A percentile compares a stretch with the other conserved stretches of the same genome.
Conservation (phyloP, 768 basidiomycete species). For the Rhodocollybia butyracea region DNA sequence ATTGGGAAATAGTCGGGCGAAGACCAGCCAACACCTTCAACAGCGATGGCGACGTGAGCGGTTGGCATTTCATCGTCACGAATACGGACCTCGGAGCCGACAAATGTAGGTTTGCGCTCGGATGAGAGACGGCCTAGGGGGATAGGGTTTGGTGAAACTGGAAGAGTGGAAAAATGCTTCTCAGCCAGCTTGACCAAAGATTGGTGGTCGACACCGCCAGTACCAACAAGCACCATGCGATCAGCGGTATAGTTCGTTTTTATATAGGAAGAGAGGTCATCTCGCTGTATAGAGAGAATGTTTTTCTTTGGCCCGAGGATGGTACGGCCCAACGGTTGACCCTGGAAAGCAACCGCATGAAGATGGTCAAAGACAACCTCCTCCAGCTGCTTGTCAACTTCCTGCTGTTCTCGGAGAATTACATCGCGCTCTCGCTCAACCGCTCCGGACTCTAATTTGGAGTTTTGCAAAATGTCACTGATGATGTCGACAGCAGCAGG, state of each 20-base stretch:
- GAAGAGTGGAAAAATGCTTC: constrained; percentile 87
- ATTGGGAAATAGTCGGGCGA: constrained; percentile 99
- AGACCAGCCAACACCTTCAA: constrained; percentile 97
- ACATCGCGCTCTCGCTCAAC: constrained; percentile 97
- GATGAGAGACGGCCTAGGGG: constrained; percentile 73
- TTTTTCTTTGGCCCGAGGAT: constrained; percentile 96
- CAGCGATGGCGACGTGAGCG: constrained; percentile 92
- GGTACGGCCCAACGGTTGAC: constrained; percentile 96
- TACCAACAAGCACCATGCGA: constrained; percentile 97
- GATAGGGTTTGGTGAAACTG: constrained; percentile 83
- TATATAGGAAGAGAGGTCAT: constrained; percentile 89
- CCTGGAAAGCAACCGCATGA: constrained; percentile 94
- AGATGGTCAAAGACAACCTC: constrained; percentile 99
- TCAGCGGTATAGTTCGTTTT: constrained; percentile 98
- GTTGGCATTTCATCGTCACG: constrained; percentile 90
- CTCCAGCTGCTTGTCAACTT: constrained; percentile 97
- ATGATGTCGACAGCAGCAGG: constrained; percentile 91
- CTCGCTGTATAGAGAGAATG: constrained; percentile 91
- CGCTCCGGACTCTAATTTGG: constrained; percentile 82
- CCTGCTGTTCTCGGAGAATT: constrained; percentile 95
- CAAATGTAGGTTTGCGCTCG: constrained; percentile 75
- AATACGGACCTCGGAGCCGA: constrained; percentile 93
- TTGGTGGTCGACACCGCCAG: constrained; percentile 90
- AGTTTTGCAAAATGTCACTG: constrained; percentile 96
- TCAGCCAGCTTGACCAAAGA: constrained; percentile 94